A percentile compares a stretch with the other conserved stretches of the same genome.
Evolutionary conservation across 768 basidiomycete species (phyloP).

Genomic region (Naganishia vishniacii): DNA sequence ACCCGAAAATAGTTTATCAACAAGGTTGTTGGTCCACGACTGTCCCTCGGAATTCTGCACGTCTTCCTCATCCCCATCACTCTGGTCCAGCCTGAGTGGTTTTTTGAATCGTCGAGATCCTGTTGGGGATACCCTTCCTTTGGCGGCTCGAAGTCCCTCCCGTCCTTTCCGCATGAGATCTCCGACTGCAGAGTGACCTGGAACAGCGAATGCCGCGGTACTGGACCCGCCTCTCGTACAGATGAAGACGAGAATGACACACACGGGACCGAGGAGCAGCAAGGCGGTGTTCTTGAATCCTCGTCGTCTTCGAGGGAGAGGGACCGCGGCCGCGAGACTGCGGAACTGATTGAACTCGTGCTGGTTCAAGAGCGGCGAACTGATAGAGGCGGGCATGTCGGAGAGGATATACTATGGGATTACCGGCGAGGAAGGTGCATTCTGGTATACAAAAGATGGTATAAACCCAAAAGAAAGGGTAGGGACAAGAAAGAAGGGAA

Average conservation of each 20-base stretch:
- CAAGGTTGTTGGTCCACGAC: neutral
- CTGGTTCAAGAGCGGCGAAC: neutral
- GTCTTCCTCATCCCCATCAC: neutral
- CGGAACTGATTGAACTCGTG: conserved; percentile 13
- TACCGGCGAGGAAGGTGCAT: neutral
- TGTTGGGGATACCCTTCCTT: neutral
- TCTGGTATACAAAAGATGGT: no score
- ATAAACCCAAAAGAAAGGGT: neutral
- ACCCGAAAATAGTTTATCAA: conserved; percentile 1
- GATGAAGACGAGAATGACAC: neutral
- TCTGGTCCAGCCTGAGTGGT: neutral
- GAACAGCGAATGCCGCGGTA: neutral
- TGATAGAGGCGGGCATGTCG: neutral
- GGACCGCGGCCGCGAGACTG: neutral
- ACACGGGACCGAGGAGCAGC: conserved; percentile 2
- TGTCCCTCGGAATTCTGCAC: neutral
- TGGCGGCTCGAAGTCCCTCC: neutral
- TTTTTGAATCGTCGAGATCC: no score
- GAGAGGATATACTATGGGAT: neutral
- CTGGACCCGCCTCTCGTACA: neutral
- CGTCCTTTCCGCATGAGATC: conserved; percentile 6
- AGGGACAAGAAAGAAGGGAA: no score
- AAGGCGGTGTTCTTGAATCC: neutral
- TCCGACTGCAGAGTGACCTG: neutral
- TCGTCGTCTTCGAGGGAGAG: neutral